Conservation (phyloP, 2,329 filamentous ascomycete species). For the Alternaria brassicicola region DNA sequence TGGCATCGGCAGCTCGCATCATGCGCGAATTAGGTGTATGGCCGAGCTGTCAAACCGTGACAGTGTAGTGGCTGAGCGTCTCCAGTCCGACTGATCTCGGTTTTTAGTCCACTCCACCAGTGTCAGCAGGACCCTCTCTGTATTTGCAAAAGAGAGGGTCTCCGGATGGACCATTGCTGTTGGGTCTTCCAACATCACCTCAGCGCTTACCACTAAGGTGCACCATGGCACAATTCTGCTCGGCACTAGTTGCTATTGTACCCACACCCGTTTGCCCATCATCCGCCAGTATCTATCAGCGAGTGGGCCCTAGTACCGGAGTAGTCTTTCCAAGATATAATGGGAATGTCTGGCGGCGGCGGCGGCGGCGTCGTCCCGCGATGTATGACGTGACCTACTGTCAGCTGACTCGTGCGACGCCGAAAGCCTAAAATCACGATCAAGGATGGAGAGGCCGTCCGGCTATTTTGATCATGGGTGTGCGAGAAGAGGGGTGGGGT, state of each 20-base stretch:
- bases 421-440: slow-evolving; percentile 6
- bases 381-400: not conserved
- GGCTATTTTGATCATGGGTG: slow-evolving; percentile 7
- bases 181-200: slow-evolving; percentile 17
- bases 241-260: slow-evolving; percentile 16
- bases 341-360: not conserved
- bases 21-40: slow-evolving; percentile 2
- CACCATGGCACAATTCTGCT: slow-evolving; percentile 19
- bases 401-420: slow-evolving; percentile 12
- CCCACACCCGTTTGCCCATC: slow-evolving; percentile 24
- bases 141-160: slow-evolving; percentile 8
- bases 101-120: slow-evolving; percentile 10
- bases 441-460: slow-evolving; percentile 2
- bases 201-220: slow-evolving; percentile 10
- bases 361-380: not conserved
- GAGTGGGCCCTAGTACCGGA: not conserved
- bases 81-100: slow-evolving; percentile 6
- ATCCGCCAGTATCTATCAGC: slow-evolving; percentile 10
- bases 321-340: not conserved
- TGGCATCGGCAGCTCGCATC: slow-evolving; percentile 16
- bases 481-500: slow-evolving; percentile 22
- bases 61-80: slow-evolving; percentile 6
- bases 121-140: slow-evolving; percentile 4
- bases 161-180: slow-evolving; percentile 15
- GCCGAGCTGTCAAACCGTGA: slow-evolving; percentile 6